Evolutionary conservation across 2,329 filamentous ascomycete species (phyloP).

Genomic region (Fusarium metavorans): DNA sequence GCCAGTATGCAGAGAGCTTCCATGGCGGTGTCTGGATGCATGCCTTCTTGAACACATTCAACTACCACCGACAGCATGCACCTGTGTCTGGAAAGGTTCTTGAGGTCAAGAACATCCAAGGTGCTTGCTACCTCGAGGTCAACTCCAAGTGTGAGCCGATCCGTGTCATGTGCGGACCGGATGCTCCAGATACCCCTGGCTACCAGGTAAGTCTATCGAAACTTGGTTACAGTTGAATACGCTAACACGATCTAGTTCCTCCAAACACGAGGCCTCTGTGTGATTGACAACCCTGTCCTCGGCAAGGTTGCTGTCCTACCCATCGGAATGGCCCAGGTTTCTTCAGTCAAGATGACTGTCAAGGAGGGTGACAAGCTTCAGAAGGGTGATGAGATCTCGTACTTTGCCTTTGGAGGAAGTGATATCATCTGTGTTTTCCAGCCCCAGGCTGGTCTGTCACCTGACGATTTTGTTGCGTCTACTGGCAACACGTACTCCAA

Average conservation of each 20-base stretch:
- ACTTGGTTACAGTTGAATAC: background rate
- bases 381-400: slow-evolving; percentile 58
- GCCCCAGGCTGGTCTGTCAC: slow-evolving; percentile 29
- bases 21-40: slow-evolving; percentile 56
- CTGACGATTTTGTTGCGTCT: slow-evolving; percentile 33
- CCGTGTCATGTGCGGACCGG: slow-evolving; percentile 38
- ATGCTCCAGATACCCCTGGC: slow-evolving; percentile 51
- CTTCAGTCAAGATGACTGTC: slow-evolving; percentile 52
- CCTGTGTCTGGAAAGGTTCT: slow-evolving; percentile 54
- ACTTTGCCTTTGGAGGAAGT: slow-evolving; percentile 58
- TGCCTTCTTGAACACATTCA: slow-evolving; percentile 53
- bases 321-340: slow-evolving; percentile 59
- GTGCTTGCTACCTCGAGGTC: slow-evolving; percentile 53
- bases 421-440: slow-evolving; percentile 57
- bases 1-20: slow-evolving; percentile 48
- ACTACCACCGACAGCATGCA: slow-evolving; percentile 58
- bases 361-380: slow-evolving; percentile 40
- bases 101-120: slow-evolving; percentile 53
- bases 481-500: slow-evolving; percentile 27
- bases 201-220: slow-evolving; percentile 43
- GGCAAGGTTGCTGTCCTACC: slow-evolving; percentile 57
- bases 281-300: slow-evolving; percentile 52
- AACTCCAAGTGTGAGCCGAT: slow-evolving; percentile 27
- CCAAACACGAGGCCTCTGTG: slow-evolving; percentile 53
- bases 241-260: slow-evolving; percentile 45